A percentile compares a stretch with the other conserved stretches of the same genome.
Conservation (phyloP, 768 basidiomycete genomes). For the Boletus edulis region DNA sequence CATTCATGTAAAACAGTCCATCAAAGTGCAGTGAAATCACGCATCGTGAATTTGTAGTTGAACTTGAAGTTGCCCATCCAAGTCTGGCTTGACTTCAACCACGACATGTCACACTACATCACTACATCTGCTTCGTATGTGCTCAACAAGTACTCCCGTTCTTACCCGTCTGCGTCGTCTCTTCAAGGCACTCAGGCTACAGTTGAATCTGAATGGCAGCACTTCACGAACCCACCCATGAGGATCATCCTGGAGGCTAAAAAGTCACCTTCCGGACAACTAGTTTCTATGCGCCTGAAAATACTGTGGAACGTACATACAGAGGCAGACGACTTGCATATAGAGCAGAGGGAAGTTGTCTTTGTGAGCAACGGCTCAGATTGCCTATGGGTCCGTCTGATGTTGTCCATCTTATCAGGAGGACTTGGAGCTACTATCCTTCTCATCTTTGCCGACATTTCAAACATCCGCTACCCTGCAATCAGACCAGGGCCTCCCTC, state of each 20-base stretch:
- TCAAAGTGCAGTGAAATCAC: background rate
- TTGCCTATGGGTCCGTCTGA: conserved; percentile 1
- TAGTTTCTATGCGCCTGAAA: conserved; percentile 63
- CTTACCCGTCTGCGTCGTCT: conserved; percentile 41
- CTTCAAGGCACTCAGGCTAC: conserved; percentile 17
- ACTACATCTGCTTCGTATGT: conserved; percentile 56
- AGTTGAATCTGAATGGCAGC: conserved; percentile 64
- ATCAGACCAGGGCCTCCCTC: conserved; percentile 56
- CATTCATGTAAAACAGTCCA: conserved; percentile 1
- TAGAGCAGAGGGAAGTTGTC: conserved; percentile 53
- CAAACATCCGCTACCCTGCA: conserved; percentile 26
- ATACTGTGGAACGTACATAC: conserved; percentile 60
- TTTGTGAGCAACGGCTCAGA: conserved; percentile 50
- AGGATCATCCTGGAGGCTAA: conserved; percentile 60
- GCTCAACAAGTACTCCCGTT: conserved; percentile 66
- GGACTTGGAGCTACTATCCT: conserved; percentile 70
- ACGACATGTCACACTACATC: conserved; percentile 37
- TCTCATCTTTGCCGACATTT: conserved; percentile 46
- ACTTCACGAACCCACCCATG: conserved; percentile 70
- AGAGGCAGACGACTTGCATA: conserved; percentile 34
- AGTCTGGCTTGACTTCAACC: background rate
- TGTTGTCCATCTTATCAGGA: conserved; percentile 45
- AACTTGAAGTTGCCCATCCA: too few relatives aligned
- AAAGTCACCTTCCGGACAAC: conserved; percentile 45
- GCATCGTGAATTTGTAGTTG: background rate